phyloP scores from a whole-genome alignment of 2,329 filamentous ascomycete species.

The Purpureocillium lavendulum region DNA sequence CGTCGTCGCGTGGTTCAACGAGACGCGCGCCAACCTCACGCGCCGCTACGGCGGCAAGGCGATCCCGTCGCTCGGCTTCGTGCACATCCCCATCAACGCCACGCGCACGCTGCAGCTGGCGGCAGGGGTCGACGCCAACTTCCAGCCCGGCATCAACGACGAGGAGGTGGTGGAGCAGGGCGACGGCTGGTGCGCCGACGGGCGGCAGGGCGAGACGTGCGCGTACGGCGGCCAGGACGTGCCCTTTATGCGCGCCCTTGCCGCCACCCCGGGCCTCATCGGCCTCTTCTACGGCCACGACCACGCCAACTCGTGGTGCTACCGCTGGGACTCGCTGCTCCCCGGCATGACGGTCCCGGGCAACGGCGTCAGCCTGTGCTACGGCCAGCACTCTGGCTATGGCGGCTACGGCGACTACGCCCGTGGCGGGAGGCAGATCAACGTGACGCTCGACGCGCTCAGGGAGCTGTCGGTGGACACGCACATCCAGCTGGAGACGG shows the following conservation, averaged over 20 bases:
- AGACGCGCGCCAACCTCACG: constrained; percentile 19
- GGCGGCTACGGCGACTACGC: constrained; percentile 61
- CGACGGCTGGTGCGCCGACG: constrained; percentile 34
- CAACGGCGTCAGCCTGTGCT: constrained; percentile 40
- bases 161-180: constrained; percentile 30
- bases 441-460: constrained; percentile 34
- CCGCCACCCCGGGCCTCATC: constrained; percentile 44
- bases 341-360: constrained; percentile 26
- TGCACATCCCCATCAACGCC: constrained; percentile 38
- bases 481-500: constrained; percentile 52
- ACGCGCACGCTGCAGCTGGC: constrained; percentile 27
- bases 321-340: constrained; percentile 33
- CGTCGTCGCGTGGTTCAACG: constrained; percentile 36
- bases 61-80: constrained; percentile 38
- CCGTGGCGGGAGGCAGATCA: constrained; percentile 50
- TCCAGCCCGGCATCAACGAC: constrained; percentile 36
- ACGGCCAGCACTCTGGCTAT: constrained; percentile 60
- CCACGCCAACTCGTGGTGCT: constrained; percentile 54
- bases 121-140: constrained; percentile 21
- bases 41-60: constrained; percentile 17
- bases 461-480: constrained; percentile 35
- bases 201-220: constrained; percentile 25
- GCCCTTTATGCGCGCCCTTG: constrained; percentile 55
- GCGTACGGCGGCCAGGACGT: constrained; percentile 42
- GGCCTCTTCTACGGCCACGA: constrained; percentile 59